phyloP scores from a whole-genome alignment of 2,329 filamentous ascomycete genomes.

The Diaporthe sp. region DNA sequence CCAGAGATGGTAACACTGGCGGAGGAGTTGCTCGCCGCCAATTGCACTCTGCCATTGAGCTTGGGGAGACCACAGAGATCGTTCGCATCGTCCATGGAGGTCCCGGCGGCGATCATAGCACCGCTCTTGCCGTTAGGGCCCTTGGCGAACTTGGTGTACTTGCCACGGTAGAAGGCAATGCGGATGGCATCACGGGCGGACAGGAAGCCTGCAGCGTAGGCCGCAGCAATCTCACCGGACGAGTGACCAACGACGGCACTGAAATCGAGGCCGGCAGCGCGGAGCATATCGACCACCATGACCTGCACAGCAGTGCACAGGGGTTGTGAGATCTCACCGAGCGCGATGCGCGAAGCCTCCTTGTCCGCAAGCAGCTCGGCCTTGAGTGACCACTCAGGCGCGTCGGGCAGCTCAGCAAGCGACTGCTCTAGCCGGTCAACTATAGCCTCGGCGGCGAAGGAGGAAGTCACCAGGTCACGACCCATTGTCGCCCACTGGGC shows the following conservation, averaged over 20 bases:
- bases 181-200: constrained; percentile 45
- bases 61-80: constrained; percentile 36
- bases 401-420: constrained; percentile 19
- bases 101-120: constrained; percentile 37
- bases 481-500: constrained; percentile 54
- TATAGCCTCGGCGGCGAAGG: constrained; percentile 32
- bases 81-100: constrained; percentile 40
- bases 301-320: constrained; percentile 58
- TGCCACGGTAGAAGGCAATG: constrained; percentile 45
- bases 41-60: constrained; percentile 45
- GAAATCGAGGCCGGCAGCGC: constrained; percentile 43
- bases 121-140: background rate
- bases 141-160: constrained; percentile 4
- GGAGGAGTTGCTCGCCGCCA: constrained; percentile 50
- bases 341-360: constrained; percentile 38
- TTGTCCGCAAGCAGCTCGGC: constrained; percentile 29
- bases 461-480: constrained; percentile 48
- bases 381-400: constrained; percentile 35
- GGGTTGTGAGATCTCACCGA: constrained; percentile 38
- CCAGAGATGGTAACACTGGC: constrained; percentile 49
- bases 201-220: constrained; percentile 36
- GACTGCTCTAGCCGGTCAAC: constrained; percentile 21
- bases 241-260: constrained; percentile 48
- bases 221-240: constrained; percentile 43
- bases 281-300: constrained; percentile 52